Conservation (phyloP, 2,329 filamentous ascomycete species). For the Diaporthe amygdali region DNA sequence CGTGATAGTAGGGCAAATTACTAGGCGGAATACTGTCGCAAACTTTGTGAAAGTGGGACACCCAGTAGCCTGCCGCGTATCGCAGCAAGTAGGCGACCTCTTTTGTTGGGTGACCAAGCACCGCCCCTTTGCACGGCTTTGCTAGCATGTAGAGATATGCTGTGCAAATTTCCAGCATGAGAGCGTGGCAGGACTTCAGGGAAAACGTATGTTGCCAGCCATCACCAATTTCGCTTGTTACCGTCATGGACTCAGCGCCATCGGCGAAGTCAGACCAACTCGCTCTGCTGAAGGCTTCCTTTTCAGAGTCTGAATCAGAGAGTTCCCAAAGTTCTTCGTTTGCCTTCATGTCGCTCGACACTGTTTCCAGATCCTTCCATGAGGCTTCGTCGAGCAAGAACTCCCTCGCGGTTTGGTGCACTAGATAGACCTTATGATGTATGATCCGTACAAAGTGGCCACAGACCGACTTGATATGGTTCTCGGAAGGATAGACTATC, state of each 20-base stretch:
- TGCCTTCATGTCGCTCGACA: background rate
- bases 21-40: background rate
- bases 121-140: background rate
- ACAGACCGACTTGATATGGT: conserved; percentile 26
- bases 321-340: background rate
- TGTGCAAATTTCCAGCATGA: background rate
- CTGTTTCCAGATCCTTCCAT: background rate
- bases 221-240: background rate
- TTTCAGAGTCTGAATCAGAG: background rate
- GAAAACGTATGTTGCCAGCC: conserved; percentile 8
- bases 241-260: background rate
- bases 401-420: conserved; percentile 31
- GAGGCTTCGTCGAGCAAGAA: conserved; percentile 25
- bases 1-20: conserved; percentile 6
- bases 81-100: background rate
- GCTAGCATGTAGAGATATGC: conserved; percentile 7
- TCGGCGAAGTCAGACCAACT: background rate
- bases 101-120: background rate
- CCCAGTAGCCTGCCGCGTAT: background rate
- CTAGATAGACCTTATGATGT: conserved; percentile 29
- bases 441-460: conserved; percentile 27
- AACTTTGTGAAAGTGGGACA: background rate
- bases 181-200: background rate
- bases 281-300: background rate
- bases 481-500: conserved; percentile 25